Evolutionary conservation across 495 filamentous ascomycete species (phyloP), one percentile per base, ranked within the genome.

Genomic region (Aspergillus panamensis): DNA sequence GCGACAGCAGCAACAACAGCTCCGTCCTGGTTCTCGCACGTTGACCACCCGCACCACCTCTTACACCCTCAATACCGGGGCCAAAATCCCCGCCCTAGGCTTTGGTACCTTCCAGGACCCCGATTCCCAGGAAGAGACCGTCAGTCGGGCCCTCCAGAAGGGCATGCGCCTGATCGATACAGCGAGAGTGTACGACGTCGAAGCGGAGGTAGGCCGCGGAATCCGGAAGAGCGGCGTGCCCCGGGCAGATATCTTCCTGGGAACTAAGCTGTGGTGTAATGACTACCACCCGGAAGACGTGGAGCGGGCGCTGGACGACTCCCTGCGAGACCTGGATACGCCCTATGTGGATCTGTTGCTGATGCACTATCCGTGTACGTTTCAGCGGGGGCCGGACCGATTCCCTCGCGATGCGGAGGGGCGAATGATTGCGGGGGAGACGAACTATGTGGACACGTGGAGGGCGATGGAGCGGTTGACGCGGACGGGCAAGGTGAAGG

Each of bases 311-410:
- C 61, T 83, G 59, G 75, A 83, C 56, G 77, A 81, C 59, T 84
- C 86, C 8, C 73, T 89, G 8, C 66, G 69, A 19, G 82, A 87
- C 53, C 79, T 87, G 29, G 79, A 75, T 12, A 64, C 84, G 8
- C 78, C 80, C 32, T 89, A 89, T 66, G 71, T 91, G 42, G 87
- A 90, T 65, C 77, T 89, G 8, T 86, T 80, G 56, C 69, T 87
- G 51, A 87, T 90, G 61, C 87, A 89, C 66, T 89, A 77, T 69
- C 84, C 81, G 6, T 73, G 76, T 8, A 74, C 81, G 3, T 81
- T 80, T 58, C 62, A 62, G 47, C 58, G 68, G 1, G 69, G 69
- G 7, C 25, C 62, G 6, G 66, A 73, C 6, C 54, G 61, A 4
- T 74, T 75, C 45, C 79, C 79, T 39, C 35, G 71, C 63, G 50